phyloP scores from a whole-genome alignment of 2,329 filamentous ascomycete species.

The Epichloe aotearoae region DNA sequence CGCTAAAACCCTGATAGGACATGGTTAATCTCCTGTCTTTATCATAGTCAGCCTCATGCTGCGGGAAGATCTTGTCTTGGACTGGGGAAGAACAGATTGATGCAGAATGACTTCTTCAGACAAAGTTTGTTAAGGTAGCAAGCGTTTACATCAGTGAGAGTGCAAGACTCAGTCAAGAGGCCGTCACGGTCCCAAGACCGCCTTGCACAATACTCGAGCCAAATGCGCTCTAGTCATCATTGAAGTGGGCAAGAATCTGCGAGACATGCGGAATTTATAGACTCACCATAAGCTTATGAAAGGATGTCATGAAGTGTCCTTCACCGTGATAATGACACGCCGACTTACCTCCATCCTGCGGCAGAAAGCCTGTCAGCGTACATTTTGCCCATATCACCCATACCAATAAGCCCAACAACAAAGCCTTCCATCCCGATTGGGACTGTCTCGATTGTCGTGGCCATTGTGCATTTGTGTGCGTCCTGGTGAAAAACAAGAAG shows the following conservation, averaged over 20 bases:
- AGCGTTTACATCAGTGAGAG: conserved; percentile 97
- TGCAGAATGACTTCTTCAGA: conserved; percentile 52
- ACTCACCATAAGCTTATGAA: background rate
- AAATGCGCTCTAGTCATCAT: conserved; percentile 99
- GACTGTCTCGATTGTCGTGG: conserved; percentile 13
- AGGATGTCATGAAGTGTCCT: too few species aligned
- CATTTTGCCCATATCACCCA: conserved; percentile 99
- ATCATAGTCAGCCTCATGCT: background rate
- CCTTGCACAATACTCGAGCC: conserved; percentile 87
- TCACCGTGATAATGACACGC: background rate
- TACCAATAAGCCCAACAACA: conserved; percentile 87
- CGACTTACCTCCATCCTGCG: conserved; percentile 82
- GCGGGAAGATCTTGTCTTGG: background rate
- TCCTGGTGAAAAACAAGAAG: conserved; percentile 12
- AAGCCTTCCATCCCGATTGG: conserved; percentile 49
- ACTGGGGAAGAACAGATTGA: background rate
- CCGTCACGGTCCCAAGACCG: conserved; percentile 62
- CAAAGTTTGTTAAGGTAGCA: conserved; percentile 81
- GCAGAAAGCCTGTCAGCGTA: conserved; percentile 79
- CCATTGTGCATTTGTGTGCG: conserved; percentile 16
- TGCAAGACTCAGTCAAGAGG: conserved; percentile 42
- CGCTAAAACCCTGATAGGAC: conserved; percentile 62
- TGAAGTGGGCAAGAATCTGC: conserved; percentile 16
- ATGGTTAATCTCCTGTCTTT: conserved; percentile 12
- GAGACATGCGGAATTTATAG: background rate